phyloP scores from a whole-genome alignment of 306 rosid genomes.

The Cajanus cajan region DNA sequence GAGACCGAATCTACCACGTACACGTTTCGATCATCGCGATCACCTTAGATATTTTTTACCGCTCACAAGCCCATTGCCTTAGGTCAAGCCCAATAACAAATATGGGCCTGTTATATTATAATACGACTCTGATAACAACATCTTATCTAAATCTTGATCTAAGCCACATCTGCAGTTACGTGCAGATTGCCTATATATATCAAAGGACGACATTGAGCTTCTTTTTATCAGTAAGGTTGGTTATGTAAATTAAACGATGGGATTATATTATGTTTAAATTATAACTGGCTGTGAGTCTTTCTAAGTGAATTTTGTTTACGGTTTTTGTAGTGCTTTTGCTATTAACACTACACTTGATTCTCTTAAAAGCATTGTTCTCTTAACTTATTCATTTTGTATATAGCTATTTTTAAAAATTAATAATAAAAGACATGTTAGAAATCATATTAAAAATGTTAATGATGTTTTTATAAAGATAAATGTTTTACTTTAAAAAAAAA shows the following conservation, averaged over 20 bases:
- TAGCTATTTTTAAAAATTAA: too few species aligned
- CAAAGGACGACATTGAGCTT: too few species aligned
- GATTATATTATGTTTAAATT: neutral
- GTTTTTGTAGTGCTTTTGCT: neutral
- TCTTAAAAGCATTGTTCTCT: too few species aligned
- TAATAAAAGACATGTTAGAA: too few species aligned
- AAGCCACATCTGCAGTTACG: neutral
- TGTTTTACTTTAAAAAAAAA: neutral
- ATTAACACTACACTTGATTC: too few species aligned
- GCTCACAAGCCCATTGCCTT: neutral
- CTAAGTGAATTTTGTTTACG: neutral
- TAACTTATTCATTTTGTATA: too few species aligned
- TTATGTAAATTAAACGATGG: too few species aligned
- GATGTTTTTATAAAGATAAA: too few species aligned
- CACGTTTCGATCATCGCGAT: slow-evolving; percentile 27
- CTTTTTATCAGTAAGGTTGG: too few species aligned
- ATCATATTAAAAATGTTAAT: too few species aligned
- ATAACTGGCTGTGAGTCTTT: neutral
- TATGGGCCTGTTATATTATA: neutral
- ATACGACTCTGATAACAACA: neutral
- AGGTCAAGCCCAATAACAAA: slow-evolving; percentile 15
- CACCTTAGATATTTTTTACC: slow-evolving; percentile 15
- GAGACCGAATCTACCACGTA: slow-evolving; percentile 30
- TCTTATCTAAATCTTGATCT: neutral
- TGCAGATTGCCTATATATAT: neutral